Conservation (phyloP, 306 rosid species). For the Leucaena leucocephala region DNA sequence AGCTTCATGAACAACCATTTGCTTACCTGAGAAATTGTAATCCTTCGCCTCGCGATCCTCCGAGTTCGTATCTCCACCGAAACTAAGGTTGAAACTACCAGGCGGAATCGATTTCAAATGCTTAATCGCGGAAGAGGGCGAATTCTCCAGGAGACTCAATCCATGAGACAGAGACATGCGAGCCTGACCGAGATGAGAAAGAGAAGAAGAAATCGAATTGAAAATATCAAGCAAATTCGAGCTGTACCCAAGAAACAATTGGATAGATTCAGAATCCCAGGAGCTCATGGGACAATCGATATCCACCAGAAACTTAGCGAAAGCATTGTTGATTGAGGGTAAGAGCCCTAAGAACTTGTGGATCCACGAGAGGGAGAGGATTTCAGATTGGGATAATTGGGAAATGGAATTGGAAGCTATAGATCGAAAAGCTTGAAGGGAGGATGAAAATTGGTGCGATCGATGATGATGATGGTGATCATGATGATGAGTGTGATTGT, state of each 20-base stretch:
- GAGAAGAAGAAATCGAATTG: slow-evolving; percentile 56
- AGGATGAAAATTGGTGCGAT: slow-evolving; percentile 31
- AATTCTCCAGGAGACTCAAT: slow-evolving; percentile 49
- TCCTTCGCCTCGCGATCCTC: slow-evolving; percentile 27
- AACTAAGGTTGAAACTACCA: slow-evolving; percentile 30
- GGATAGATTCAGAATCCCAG: slow-evolving; percentile 59
- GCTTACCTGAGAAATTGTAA: slow-evolving; percentile 37
- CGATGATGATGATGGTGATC: slow-evolving; percentile 13
- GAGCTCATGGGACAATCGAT: slow-evolving; percentile 58
- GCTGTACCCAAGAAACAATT: slow-evolving; percentile 58
- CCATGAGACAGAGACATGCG: slow-evolving; percentile 61
- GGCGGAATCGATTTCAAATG: slow-evolving; percentile 49
- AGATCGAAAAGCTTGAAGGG: slow-evolving; percentile 51
- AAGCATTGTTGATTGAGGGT: slow-evolving; percentile 51
- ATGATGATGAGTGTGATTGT: slow-evolving; percentile 21
- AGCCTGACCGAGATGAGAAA: slow-evolving; percentile 55
- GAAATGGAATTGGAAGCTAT: slow-evolving; percentile 43
- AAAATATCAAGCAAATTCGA: slow-evolving; percentile 55
- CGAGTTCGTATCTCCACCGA: slow-evolving; percentile 17
- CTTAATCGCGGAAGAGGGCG: slow-evolving; percentile 43
- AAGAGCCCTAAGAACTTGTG: slow-evolving; percentile 50
- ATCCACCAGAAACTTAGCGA: slow-evolving; percentile 64
- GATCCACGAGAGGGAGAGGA: slow-evolving; percentile 56
- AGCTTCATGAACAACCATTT: slow-evolving; percentile 49
- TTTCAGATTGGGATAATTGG: slow-evolving; percentile 41